These are phyloP conservation scores for Melampsora abietis-canadensis DNA, from an alignment of 1,284 basidiomycete genomes.

Conservation along the genomic window DNA sequence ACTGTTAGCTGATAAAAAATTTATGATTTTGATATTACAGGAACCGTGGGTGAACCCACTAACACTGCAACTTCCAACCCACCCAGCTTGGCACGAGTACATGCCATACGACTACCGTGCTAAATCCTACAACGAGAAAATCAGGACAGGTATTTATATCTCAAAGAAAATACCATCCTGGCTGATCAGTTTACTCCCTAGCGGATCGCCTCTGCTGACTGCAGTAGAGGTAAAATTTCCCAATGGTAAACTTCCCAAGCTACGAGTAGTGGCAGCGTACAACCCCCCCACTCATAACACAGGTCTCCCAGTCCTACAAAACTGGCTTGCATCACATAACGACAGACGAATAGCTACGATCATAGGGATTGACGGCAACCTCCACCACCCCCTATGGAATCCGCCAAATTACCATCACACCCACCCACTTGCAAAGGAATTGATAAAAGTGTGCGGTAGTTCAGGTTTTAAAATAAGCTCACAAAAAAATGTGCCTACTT, in stretches of 20 bases:
- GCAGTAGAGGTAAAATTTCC: background rate
- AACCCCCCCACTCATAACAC: background rate
- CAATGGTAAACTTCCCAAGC: background rate
- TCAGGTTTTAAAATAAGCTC: background rate
- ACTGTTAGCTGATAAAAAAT: background rate
- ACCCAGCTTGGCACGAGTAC: background rate
- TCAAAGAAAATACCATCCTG: background rate
- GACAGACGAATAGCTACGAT: background rate
- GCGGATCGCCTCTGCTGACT: background rate
- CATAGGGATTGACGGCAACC: conserved; percentile 13
- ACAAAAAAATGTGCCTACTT: background rate
- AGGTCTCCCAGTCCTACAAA: background rate
- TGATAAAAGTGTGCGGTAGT: background rate
- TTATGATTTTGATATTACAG: background rate
- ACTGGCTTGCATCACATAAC: background rate
- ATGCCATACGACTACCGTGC: background rate
- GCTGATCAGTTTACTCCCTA: background rate
- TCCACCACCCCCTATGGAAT: conserved; percentile 13
- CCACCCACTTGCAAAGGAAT: background rate
- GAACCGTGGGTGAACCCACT: background rate
- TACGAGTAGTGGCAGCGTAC: background rate
- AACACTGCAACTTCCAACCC: background rate
- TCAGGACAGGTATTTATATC: background rate
- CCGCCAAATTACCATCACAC: background rate
- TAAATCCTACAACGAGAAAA: background rate